A percentile compares a stretch with the other conserved stretches of the same genome.
Evolutionary conservation across 345 rosid species (phyloP).

Genomic region (Erucastrum elatum): DNA sequence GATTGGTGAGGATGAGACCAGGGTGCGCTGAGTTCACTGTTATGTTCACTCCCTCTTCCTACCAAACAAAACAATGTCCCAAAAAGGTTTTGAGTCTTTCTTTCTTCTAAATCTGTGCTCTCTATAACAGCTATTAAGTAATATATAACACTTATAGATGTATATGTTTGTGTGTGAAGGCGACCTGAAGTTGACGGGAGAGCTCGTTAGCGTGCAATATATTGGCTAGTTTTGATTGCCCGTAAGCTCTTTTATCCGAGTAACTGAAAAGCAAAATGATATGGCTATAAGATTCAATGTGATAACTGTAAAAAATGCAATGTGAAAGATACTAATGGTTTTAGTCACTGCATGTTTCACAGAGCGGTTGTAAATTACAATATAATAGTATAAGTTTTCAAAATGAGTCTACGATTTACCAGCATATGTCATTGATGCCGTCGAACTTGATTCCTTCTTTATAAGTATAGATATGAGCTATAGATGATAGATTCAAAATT

Average conservation of each 20-base stretch:
- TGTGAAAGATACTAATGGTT: not conserved
- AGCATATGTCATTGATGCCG: constrained; percentile 50
- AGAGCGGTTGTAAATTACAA: not conserved
- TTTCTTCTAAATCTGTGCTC: constrained; percentile 24
- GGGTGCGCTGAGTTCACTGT: constrained; percentile 93
- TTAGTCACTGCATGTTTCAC: not conserved
- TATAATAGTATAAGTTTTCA: not conserved
- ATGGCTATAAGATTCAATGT: not conserved
- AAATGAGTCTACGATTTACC: constrained; percentile 1
- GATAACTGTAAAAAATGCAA: not conserved
- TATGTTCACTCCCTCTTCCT: constrained; percentile 80
- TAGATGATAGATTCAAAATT: constrained; percentile 80
- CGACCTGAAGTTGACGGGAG: constrained; percentile 78
- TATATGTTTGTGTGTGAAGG: constrained; percentile 16
- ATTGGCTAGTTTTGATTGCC: constrained; percentile 92
- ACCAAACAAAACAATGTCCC: constrained; percentile 28
- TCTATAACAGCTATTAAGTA: not conserved
- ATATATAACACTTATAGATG: not conserved
- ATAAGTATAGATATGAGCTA: constrained; percentile 75
- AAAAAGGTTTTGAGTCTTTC: not conserved
- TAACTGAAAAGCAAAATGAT: constrained; percentile 47
- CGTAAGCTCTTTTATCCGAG: constrained; percentile 83
- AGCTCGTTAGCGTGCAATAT: constrained; percentile 86
- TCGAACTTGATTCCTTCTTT: constrained; percentile 64
- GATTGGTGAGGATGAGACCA: constrained; percentile 87